These are phyloP conservation scores for Termitomyces sp. DNA, from an alignment of 768 basidiomycete genomes.

Conservation along the genomic window DNA sequence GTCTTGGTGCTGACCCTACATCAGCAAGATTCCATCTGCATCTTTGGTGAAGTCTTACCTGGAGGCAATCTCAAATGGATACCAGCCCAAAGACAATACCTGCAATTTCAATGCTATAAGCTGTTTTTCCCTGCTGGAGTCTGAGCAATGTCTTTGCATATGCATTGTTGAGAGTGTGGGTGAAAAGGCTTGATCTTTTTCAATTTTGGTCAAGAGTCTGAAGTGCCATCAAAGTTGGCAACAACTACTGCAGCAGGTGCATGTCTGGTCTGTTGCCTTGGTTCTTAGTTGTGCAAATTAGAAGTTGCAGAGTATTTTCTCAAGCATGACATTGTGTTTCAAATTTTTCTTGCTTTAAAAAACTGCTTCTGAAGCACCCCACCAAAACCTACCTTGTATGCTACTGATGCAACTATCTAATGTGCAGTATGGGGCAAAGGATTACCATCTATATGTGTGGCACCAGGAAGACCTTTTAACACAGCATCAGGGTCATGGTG, in stretches of 20 bases:
- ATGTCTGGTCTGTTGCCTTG: not conserved
- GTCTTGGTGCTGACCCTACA: not conserved
- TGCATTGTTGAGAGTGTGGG: not conserved
- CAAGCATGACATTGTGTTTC: not conserved
- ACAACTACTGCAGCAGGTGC: not conserved
- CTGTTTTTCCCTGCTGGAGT: not conserved
- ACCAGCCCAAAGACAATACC: not conserved
- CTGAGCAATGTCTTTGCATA: not conserved
- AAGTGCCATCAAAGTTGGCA: not conserved
- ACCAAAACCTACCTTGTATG: not conserved
- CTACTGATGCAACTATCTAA: not conserved
- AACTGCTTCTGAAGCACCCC: not conserved
- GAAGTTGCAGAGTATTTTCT: not conserved
- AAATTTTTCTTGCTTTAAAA: not conserved
- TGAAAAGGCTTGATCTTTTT: not conserved
- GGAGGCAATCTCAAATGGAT: not conserved
- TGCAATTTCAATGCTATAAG: not conserved
- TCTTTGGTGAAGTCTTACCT: not conserved
- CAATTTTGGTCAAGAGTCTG: not conserved
- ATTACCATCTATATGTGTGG: not conserved
- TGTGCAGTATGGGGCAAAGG: not conserved
- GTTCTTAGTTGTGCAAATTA: not conserved
- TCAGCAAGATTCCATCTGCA: not conserved
- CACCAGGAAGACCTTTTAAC: not conserved
- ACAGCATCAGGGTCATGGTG: not conserved